Evolutionary conservation across 257 asterid genomes (phyloP).

Genomic region (Ligustrum vulgare): DNA sequence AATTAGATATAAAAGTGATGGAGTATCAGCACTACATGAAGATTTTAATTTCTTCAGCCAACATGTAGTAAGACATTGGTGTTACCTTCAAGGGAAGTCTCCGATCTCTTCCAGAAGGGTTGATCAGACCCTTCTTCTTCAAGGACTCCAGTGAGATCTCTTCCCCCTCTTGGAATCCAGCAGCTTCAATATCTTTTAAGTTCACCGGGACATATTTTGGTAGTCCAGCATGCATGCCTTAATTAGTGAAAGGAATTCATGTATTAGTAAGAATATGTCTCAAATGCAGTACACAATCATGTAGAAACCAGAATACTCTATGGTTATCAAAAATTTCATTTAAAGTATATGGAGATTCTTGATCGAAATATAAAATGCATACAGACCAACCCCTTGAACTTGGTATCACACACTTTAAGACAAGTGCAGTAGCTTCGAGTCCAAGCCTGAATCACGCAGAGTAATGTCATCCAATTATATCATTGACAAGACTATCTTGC

Average conservation of each 20-base stretch:
- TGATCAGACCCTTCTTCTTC: conserved; percentile 79
- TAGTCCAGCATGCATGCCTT: conserved; percentile 93
- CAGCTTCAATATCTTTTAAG: conserved; percentile 76
- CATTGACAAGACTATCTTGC: neutral
- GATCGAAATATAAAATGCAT: neutral
- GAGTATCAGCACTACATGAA: neutral
- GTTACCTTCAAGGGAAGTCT: conserved; percentile 88
- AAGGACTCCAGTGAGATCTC: conserved; percentile 90
- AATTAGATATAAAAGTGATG: neutral
- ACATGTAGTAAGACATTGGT: neutral
- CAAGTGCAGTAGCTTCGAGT: neutral
- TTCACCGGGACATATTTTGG: conserved; percentile 87
- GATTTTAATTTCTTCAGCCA: neutral
- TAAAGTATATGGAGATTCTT: neutral
- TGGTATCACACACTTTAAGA: neutral
- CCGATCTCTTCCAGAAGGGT: conserved; percentile 96
- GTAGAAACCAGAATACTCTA: neutral
- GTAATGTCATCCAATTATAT: neutral
- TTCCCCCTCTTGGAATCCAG: conserved; percentile 89
- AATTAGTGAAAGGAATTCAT: neutral
- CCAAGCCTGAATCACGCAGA: neutral
- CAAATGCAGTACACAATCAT: neutral
- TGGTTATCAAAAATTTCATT: neutral
- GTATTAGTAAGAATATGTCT: conserved; percentile 12
- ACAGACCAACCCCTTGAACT: neutral